Percentiles rank a stretch among this genome's conserved stretches.
These are phyloP conservation scores for Coniosporium tulheliwenetii DNA, from an alignment of 2,329 filamentous ascomycete species.

Conservation along the genomic window DNA sequence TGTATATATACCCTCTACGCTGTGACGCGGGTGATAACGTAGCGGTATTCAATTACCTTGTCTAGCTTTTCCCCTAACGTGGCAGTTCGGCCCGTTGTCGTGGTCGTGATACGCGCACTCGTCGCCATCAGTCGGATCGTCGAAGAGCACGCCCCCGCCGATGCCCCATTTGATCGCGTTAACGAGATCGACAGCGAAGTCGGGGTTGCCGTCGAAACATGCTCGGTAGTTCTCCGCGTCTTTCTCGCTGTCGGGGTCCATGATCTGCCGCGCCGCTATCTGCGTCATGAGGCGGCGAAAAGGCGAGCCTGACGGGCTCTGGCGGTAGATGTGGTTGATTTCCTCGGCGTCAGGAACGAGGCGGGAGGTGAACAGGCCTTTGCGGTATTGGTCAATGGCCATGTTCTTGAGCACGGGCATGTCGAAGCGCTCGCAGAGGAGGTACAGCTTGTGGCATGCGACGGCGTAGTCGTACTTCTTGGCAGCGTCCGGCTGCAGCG, in stretches of 20 bases:
- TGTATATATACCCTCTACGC: too few relatives aligned
- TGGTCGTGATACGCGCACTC: conserved; percentile 37
- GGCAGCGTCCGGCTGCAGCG: conserved; percentile 25
- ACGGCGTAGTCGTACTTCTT: conserved; percentile 39
- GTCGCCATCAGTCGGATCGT: conserved; percentile 32
- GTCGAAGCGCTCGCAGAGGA: conserved; percentile 35
- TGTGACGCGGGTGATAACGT: too few relatives aligned
- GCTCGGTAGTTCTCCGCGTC: conserved; percentile 32
- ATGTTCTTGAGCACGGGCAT: conserved; percentile 35
- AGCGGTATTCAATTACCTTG: neutral
- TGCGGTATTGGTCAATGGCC: conserved; percentile 38
- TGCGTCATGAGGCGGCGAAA: conserved; percentile 34
- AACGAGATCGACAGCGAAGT: conserved; percentile 38
- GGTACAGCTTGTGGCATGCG: conserved; percentile 36
- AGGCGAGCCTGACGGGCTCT: conserved; percentile 26
- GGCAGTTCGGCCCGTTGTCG: conserved; percentile 23
- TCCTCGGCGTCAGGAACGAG: conserved; percentile 39
- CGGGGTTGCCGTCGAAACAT: conserved; percentile 32
- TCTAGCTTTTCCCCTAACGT: conserved; percentile 6
- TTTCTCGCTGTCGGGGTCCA: conserved; percentile 35
- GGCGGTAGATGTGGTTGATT: conserved; percentile 36
- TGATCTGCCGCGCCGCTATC: conserved; percentile 41
- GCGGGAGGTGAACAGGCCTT: conserved; percentile 31
- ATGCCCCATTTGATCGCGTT: conserved; percentile 34
- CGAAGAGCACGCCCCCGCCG: conserved; percentile 31